These are phyloP conservation scores for Phytophthora meadii DNA, from an alignment of 352 stramenopile species.

Conservation along the genomic window DNA sequence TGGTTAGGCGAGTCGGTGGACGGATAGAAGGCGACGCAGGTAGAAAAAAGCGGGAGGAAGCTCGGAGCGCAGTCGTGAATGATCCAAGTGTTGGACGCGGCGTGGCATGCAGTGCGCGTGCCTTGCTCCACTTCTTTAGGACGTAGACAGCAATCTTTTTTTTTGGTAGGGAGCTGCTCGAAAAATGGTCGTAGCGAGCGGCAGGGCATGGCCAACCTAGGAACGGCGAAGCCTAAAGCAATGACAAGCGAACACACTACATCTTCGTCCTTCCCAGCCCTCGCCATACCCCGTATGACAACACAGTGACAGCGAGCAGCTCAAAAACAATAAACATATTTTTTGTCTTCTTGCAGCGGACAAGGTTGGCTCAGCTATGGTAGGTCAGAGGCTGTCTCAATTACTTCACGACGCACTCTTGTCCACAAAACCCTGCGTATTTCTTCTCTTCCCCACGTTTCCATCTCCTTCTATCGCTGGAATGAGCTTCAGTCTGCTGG, in stretches of 20 bases:
- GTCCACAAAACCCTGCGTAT: constrained; percentile 15
- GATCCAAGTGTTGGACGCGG: constrained; percentile 53
- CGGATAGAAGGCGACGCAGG: constrained; percentile 23
- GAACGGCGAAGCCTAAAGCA: constrained; percentile 45
- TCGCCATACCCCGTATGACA: constrained; percentile 18
- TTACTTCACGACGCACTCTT: constrained; percentile 7
- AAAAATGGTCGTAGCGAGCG: constrained; percentile 21
- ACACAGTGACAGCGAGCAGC: constrained; percentile 27
- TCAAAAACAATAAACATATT: constrained; percentile 44
- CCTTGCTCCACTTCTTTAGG: constrained; percentile 37
- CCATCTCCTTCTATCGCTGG: constrained; percentile 25
- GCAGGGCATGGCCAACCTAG: constrained; percentile 39
- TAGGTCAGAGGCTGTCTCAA: not conserved
- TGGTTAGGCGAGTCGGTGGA: constrained; percentile 11
- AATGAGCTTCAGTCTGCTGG: constrained; percentile 8
- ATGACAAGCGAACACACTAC: constrained; percentile 38
- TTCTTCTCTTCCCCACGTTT: constrained; percentile 6
- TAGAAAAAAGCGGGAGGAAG: constrained; percentile 36
- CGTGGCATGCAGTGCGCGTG: constrained; percentile 40
- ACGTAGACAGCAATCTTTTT: constrained; percentile 40
- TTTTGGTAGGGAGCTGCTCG: constrained; percentile 37
- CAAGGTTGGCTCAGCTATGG: not conserved
- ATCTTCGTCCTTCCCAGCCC: constrained; percentile 29
- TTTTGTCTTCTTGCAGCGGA: constrained; percentile 36
- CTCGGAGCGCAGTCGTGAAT: constrained; percentile 36